Base-by-base conservation (phyloP, 108 stramenopile genomes). In the Pseudonitzschia delicatissima region DNA sequence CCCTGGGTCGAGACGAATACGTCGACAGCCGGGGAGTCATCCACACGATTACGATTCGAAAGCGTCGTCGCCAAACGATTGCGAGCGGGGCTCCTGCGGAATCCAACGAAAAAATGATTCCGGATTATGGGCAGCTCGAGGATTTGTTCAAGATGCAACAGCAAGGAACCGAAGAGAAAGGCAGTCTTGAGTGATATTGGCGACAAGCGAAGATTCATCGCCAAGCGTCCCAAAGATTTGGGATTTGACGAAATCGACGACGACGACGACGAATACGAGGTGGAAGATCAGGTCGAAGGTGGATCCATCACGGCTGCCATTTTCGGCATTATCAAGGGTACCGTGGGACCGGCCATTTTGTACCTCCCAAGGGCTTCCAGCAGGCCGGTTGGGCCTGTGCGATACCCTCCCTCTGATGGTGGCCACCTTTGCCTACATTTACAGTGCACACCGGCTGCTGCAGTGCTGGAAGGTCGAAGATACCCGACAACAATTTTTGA, bases 321-420 rank as follows among this genome's bases (percentile, higher is more conserved):
- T 28, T 81, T 81, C 70, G 80, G 80, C 29, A 73, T 81, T 45
- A 68, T 80, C 51, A 84, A 84, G 37, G 72, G 64, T 33, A 73
- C 64, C 5, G 53, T 73, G 9, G 72, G 72, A 5, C 64, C 72
- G 15, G 72, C 72, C 11, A 72, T 83, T 59, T 71, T 83, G 36
- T 83, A 66, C 72, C 40, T 84, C 49, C 83, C 83, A 57, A 62
- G 17, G 83, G 83, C 25, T 84, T 84, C 60, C 18, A 64, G 36
- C 50, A 67, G 36, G 63, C 71, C 36, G 83, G 83, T 3, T 80
- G 60, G 51, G 72, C 57, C 11, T 64, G 77, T 36, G 71, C 77
- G n/a, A 58, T 84, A 50, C 72, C 77, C 6, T 39, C 70, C 32
- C 53, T 84, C 68, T n/a, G n/a, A 18, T 78, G 2, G 0, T 84